Conservation (phyloP, 169 alveolate species). For the Cryptosporidium canis region DNA sequence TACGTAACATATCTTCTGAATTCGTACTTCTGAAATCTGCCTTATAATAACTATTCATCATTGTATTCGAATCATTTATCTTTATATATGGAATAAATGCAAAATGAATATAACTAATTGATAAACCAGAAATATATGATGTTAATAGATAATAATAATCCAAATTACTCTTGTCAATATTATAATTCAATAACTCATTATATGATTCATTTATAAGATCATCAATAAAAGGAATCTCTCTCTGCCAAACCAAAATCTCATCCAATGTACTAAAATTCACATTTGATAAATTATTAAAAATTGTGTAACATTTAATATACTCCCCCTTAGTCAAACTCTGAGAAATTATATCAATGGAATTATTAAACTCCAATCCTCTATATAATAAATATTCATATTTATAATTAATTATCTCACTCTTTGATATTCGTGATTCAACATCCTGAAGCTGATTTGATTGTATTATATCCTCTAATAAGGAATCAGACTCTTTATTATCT, state of each 20-base stretch:
- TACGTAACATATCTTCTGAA: not conserved
- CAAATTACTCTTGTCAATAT: not conserved
- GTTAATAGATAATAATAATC: conserved; percentile 13
- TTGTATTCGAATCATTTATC: not conserved
- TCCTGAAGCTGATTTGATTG: not conserved
- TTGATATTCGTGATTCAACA: not conserved
- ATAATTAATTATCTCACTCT: not conserved
- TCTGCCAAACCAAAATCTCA: conserved; percentile 65
- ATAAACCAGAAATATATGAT: conserved; percentile 36
- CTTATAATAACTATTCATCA: not conserved
- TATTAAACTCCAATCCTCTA: not conserved
- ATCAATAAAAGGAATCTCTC: conserved; percentile 56
- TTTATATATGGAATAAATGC: conserved; percentile 16
- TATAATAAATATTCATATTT: conserved; percentile 9
- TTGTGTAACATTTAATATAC: conserved; percentile 9
- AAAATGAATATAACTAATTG: conserved; percentile 54
- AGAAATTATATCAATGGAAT: not conserved
- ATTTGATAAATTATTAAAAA: conserved; percentile 17
- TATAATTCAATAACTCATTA: conserved; percentile 13
- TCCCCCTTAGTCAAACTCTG: not conserved
- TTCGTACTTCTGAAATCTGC: not conserved
- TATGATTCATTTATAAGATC: conserved; percentile 43
- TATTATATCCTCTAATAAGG: not conserved
- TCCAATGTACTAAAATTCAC: conserved; percentile 36
- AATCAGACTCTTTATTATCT: not conserved